Base-by-base conservation (phyloP, 2,329 filamentous ascomycete genomes). In the Pseudocercospora macadamiae region DNA sequence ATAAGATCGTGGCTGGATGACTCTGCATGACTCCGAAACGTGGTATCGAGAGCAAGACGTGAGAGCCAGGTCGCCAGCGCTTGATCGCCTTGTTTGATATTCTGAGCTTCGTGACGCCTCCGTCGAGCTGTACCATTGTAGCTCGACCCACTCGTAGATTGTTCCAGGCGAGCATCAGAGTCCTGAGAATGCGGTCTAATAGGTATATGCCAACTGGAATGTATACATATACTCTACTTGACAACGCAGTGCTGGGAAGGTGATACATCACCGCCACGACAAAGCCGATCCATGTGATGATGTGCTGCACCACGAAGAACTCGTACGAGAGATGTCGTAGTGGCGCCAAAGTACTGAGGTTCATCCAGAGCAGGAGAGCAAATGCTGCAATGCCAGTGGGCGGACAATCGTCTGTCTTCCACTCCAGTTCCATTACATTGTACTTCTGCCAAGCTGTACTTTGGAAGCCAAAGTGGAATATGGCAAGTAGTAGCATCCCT, bases 201-300 rank as follows among this genome's bases (percentile, higher is more conserved):
- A 70, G 39, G 55, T 69, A 70, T 4, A 70, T 34, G 26, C 63
- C 62, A 19, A 66, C 64, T 1, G 68, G 68, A 12, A 70, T 65
- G 57, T 65, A 69, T 53, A 70, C 57, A 54, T 70, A 70, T 2
- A 69, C 71, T 16, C 66, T 39, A 25, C 64, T 65, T 10, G 62
- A 62, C 4, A 69, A 54, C 9, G 71, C 68, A 1, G 69, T 73
- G 19, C 66, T 64, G 2, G 72, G 73, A 4, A 74, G 53, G 52
- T 75, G 73, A 49, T 68, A 66, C 63, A 72, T 70, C 34, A 76
- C 60, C 3, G 74, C 68, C 21, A 74, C 64, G 34, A 76, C 70
- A 57, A 76, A 70, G 14, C 71, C 70, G 56, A 77, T 62, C 62
- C 75, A 76, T 10, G 73, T 74, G 52, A 77, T 60, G 32, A 77